Percentiles rank a stretch among this genome's conserved stretches.
Conservation (phyloP, 345 rosid genomes). For the Melaleuca quinquenervia region DNA sequence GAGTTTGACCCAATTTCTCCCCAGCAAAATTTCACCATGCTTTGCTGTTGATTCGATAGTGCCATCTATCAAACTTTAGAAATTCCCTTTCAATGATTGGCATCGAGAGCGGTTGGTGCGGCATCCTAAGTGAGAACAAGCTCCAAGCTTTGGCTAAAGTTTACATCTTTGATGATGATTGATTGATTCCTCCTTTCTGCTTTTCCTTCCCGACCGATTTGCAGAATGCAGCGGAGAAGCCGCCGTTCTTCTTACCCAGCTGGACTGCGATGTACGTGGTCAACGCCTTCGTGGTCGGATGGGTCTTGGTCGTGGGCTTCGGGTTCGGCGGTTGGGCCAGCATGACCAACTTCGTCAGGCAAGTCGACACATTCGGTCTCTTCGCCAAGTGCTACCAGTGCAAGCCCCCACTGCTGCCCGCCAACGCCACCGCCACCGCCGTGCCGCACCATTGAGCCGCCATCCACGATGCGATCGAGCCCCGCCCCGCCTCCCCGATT, state of each 20-base stretch:
- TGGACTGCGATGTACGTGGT: slow-evolving; percentile 85
- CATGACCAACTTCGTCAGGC: slow-evolving; percentile 75
- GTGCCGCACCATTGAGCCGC: slow-evolving; percentile 1
- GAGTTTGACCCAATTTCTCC: slow-evolving; percentile 5
- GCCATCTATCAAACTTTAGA: neutral
- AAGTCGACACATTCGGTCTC: slow-evolving; percentile 86
- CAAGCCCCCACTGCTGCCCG: slow-evolving; percentile 48
- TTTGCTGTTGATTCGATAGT: neutral
- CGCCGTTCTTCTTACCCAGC: slow-evolving; percentile 73
- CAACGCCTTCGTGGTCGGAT: slow-evolving; percentile 63
- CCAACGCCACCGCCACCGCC: slow-evolving; percentile 24
- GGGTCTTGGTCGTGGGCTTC: slow-evolving; percentile 85
- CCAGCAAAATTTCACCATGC: neutral
- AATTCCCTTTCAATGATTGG: neutral
- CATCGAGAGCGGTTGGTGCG: neutral
- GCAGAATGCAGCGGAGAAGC: slow-evolving; percentile 97
- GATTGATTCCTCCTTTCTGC: neutral
- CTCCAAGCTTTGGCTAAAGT: neutral
- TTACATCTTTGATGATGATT: too few relatives aligned
- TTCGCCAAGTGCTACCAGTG: slow-evolving; percentile 99
- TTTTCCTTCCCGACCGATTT: neutral
- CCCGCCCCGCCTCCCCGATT: neutral
- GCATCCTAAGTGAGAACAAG: neutral
- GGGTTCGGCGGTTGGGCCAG: slow-evolving; percentile 99
- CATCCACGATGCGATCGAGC: slow-evolving; percentile 8